Conservation (phyloP, 2,329 filamentous ascomycete species). For the Laburnicola sp. region DNA sequence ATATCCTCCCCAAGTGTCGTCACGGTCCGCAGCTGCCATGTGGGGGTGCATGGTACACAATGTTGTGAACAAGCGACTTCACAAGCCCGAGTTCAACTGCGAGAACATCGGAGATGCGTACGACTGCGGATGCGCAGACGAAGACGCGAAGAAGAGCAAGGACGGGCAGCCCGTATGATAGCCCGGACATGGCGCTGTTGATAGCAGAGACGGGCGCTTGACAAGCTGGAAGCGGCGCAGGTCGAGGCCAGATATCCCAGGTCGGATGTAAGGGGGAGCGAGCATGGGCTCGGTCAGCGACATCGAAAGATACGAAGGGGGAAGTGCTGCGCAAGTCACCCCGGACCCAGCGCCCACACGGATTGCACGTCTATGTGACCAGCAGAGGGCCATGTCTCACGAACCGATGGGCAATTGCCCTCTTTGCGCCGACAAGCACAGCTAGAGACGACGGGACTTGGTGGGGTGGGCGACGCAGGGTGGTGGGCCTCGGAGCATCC, state of each 20-base stretch:
- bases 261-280: background rate
- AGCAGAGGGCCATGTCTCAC: conserved; percentile 4
- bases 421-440: background rate
- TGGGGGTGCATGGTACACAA: conserved; percentile 71
- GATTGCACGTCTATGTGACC: background rate
- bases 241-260: conserved; percentile 7
- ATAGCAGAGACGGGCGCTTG: conserved; percentile 6
- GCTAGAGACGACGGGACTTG: conserved; percentile 1
- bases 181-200: conserved; percentile 15
- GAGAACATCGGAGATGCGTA: conserved; percentile 68
- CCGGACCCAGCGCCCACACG: background rate
- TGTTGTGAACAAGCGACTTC: conserved; percentile 64
- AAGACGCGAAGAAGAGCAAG: conserved; percentile 46
- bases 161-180: conserved; percentile 12
- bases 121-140: conserved; percentile 67
- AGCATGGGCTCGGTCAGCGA: conserved; percentile 4
- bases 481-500: conserved; percentile 19
- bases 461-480: conserved; percentile 11
- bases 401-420: conserved; percentile 8
- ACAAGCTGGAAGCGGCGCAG: conserved; percentile 13
- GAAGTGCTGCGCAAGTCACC: background rate
- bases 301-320: background rate
- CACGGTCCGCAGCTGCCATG: conserved; percentile 62
- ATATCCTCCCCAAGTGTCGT: conserved; percentile 66
- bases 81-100: conserved; percentile 66